Evolutionary conservation across 2,329 filamentous ascomycete genomes (phyloP).

Genomic region (Annulohypoxylon truncatum): DNA sequence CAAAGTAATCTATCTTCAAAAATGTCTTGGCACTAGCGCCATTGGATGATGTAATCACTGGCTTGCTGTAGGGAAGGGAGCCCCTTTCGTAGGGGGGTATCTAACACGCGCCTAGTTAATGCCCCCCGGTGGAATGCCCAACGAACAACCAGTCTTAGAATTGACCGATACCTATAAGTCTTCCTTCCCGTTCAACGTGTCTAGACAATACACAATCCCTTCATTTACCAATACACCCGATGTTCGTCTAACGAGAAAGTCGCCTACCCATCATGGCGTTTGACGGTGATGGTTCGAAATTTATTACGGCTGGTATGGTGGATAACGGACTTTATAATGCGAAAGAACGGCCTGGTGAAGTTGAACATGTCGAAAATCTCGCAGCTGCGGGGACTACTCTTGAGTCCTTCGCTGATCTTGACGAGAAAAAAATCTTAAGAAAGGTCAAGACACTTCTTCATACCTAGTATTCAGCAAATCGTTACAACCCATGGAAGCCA

Average conservation of each 20-base stretch:
- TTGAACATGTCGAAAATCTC: slow-evolving; percentile 38
- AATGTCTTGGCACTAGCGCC: slow-evolving; percentile 9
- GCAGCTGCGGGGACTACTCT: slow-evolving; percentile 41
- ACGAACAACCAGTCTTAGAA: neutral
- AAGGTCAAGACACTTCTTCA: slow-evolving; percentile 55
- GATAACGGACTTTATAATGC: slow-evolving; percentile 21
- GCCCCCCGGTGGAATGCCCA: slow-evolving; percentile 34
- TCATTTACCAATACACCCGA: neutral
- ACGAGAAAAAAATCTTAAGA: slow-evolving; percentile 69
- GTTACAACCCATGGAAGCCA: neutral
- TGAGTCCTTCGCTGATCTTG: slow-evolving; percentile 55
- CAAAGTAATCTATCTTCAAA: neutral
- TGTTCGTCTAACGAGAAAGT: neutral
- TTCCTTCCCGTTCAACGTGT: neutral
- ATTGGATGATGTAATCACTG: slow-evolving; percentile 33
- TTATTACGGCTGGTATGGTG: slow-evolving; percentile 32
- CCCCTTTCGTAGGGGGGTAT: slow-evolving; percentile 22
- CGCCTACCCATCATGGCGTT: slow-evolving; percentile 35
- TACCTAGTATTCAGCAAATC: neutral
- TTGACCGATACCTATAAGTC: slow-evolving; percentile 22
- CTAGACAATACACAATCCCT: neutral
- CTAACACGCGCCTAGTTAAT: slow-evolving; percentile 20
- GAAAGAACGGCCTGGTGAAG: slow-evolving; percentile 32
- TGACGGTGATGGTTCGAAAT: slow-evolving; percentile 36
- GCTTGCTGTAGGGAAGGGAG: neutral